Evolutionary conservation across 1,139 yeast genomes (phyloP).

Genomic region (Diutina rugosa): DNA sequence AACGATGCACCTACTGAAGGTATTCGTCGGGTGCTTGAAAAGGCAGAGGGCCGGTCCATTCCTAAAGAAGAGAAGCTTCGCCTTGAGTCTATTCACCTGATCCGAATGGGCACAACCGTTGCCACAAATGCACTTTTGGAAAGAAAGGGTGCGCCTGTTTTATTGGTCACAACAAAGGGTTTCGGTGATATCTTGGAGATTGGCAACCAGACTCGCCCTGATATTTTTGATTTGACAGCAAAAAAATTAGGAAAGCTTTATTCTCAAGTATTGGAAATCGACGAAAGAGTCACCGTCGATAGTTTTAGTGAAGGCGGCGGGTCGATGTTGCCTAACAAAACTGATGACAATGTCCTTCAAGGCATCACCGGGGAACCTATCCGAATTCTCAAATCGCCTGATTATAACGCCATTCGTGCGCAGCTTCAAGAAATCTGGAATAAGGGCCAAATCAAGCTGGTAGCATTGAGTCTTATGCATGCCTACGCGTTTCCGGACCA

Average conservation of each 20-base stretch:
- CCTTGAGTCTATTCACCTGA: conserved; percentile 31
- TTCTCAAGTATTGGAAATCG: conserved; percentile 51
- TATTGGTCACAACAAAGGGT: conserved; percentile 53
- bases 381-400: conserved; percentile 19
- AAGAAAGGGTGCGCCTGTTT: conserved; percentile 54
- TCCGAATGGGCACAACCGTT: conserved; percentile 72
- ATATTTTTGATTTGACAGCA: conserved; percentile 36
- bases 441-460: conserved; percentile 16
- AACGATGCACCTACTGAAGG: conserved; percentile 89
- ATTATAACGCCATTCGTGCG: conserved; percentile 13
- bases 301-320: conserved; percentile 43
- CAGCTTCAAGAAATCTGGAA: conserved; percentile 15
- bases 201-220: conserved; percentile 67
- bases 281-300: conserved; percentile 62
- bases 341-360: conserved; percentile 12
- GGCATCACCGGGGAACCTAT: conserved; percentile 27
- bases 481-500: conserved; percentile 29
- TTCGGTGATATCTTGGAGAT: conserved; percentile 51
- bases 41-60: conserved; percentile 34
- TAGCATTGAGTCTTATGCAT: conserved; percentile 28
- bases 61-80: conserved; percentile 18
- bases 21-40: conserved; percentile 62
- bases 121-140: conserved; percentile 69
- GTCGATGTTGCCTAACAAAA: background rate
- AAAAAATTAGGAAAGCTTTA: conserved; percentile 31